A percentile compares a stretch with the other conserved stretches of the same genome.
These are phyloP conservation scores for Fusarium equiseti DNA, from an alignment of 2,329 filamentous ascomycete genomes.

Conservation along the genomic window DNA sequence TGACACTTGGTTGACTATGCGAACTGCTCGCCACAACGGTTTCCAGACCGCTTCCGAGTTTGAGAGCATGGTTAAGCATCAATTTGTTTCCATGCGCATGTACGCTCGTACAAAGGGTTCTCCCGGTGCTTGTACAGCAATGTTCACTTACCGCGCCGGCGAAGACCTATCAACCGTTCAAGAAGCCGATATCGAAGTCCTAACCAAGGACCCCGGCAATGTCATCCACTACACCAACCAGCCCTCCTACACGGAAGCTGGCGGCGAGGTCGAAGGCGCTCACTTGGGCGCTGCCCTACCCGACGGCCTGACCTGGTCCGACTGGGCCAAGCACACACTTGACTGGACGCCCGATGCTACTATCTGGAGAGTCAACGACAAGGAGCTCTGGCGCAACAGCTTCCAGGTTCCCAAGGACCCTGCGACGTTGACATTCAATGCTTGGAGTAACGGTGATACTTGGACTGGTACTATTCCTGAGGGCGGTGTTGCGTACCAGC, in stretches of 20 bases:
- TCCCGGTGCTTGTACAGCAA: constrained; percentile 62
- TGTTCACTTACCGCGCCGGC: constrained; percentile 62
- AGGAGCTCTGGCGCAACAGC: constrained; percentile 60
- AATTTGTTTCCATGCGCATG: constrained; percentile 58
- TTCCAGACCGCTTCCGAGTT: constrained; percentile 63
- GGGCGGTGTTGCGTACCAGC: constrained; percentile 62
- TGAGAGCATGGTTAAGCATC: constrained; percentile 50
- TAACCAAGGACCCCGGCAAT: constrained; percentile 58
- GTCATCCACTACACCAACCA: constrained; percentile 70
- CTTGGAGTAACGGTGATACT: constrained; percentile 69
- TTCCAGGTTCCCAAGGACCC: constrained; percentile 67
- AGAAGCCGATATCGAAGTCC: constrained; percentile 64
- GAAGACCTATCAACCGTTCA: constrained; percentile 55
- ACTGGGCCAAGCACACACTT: constrained; percentile 68
- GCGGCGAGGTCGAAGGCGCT: constrained; percentile 59
- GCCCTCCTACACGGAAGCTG: constrained; percentile 60
- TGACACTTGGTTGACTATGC: constrained; percentile 60
- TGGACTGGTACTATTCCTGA: constrained; percentile 69
- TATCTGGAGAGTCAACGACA: constrained; percentile 66
- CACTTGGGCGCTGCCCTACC: constrained; percentile 59
- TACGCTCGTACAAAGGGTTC: constrained; percentile 60
- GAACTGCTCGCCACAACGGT: constrained; percentile 56
- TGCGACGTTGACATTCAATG: constrained; percentile 65
- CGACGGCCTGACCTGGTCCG: constrained; percentile 58
- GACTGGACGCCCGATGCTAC: constrained; percentile 68